Base-by-base conservation (phyloP, 257 asterid genomes). In the Jacaranda mimosifolia region DNA sequence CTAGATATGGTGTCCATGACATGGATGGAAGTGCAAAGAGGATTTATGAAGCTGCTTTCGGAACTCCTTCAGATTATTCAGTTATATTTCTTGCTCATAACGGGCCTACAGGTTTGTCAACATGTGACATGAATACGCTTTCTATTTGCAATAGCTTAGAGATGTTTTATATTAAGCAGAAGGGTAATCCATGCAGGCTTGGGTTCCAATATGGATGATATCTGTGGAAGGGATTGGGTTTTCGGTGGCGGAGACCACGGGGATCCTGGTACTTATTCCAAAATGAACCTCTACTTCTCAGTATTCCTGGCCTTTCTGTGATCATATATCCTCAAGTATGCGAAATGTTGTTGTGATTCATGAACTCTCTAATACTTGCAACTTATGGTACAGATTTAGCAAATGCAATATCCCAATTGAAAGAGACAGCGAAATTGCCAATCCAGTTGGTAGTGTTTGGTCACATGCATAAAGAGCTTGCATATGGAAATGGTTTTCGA, bases 401-500 rank as follows among this genome's bases (percentile, higher is more conserved):
- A 4, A 83, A 43, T n/a, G 93, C 97, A 70, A 74, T 92, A 78
- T 80, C 93, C 79, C 85, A 86, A 36, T 59, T 94, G 63, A 92
- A 91, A 83, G 89, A 83, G 80, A 83, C 81, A 64, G 80, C 89
- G 46, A 72, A 85, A 62, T 48, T 82, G 76, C 64, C 87, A 2
- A 81, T 90, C 83, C 89, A 91, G 53, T 69, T 94, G 87, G 98
- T 94, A n/a, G 97, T 91, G 82, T 94, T 92, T 77, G 99, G 99
- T 57, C 99, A 94, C 94, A 93, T 93, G 98, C 97, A 94, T 70
- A 93, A 94, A 78, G 80, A 73, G 69, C 90, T 94, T 70, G 93
- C 92, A 53, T 69, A 66, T 85, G 91, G 97, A 74, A 82, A 78
- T 35, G 98, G 91, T 75, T 79, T 77, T 77, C 92, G 97, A 39